Base-by-base conservation (phyloP, 306 rosid genomes). In the Abrus pulchellus region DNA sequence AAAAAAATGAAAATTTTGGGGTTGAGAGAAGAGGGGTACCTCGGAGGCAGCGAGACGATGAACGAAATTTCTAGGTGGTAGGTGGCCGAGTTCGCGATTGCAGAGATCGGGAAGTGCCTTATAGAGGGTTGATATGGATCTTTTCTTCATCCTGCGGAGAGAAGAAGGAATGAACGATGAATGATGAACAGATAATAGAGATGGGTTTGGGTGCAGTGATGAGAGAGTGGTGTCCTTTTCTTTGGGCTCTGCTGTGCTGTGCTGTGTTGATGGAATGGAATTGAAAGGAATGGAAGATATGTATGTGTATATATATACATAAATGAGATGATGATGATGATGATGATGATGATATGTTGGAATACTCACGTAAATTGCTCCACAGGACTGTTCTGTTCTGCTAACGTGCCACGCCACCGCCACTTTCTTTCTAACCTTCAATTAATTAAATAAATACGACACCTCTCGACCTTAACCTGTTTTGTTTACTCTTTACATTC, bases 1-100 rank as follows among this genome's bases (percentile, higher is more conserved):
- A 59, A 69, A 60, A 12, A 1, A 41, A 30, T 0, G 13, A 38
- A 27, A 5, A 20, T 1, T 40, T 13, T 36, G 41, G 3, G 2
- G 76, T 45, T 14, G 32, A n/a, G 29, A 13, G 72, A 30, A 44
- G 60, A 8, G 6, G 6, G 40, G 13, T 36, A 93, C 98, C 97
- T 93, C 84, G 5, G 95, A 88, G 71, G 83, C 98, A n/a, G 81
- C 97, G 40, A 88, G 93, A 1, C 95, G 92, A 53, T 72, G 90
- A 10, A 93, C 90, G 60, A 93, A 95, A 74, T 50, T 73, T 54
- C 94, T 66, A 66, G 89, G n/a, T 3, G 95, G 90, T 20, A 95
- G 89, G 29, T 80, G 34, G 74, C 99, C 99, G 36, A 93, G 83
- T 78, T 93, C 94, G 30, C 98, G 92, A 76, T 85, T 83, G 88